These are phyloP conservation scores for Pilaira anomala DNA, from an alignment of 192 early-diverging fungal species.

Conservation along the genomic window DNA sequence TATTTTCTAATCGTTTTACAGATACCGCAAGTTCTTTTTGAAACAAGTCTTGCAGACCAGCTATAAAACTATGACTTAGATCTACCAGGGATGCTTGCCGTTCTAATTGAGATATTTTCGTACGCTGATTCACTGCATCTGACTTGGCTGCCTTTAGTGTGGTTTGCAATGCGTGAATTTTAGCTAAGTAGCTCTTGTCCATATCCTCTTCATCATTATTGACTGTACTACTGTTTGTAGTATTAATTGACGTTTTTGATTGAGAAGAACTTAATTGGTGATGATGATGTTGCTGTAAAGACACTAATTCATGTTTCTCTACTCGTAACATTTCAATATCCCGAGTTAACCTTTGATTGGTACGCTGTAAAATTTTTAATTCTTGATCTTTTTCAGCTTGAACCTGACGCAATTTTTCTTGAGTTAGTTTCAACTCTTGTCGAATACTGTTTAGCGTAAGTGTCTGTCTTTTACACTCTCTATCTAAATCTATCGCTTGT, in stretches of 20 bases:
- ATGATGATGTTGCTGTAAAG: not conserved
- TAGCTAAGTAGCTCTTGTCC: not conserved
- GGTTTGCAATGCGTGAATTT: not conserved
- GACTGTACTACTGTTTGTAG: too few relatives aligned
- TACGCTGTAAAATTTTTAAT: not conserved
- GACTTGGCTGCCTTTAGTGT: not conserved
- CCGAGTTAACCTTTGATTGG: not conserved
- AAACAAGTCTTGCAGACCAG: too few relatives aligned
- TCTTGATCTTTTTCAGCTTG: constrained; percentile 1
- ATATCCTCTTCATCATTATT: not conserved
- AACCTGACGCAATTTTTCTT: not conserved
- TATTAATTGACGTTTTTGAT: too few relatives aligned
- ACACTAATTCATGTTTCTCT: not conserved
- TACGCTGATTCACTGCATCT: not conserved
- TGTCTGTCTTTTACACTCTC: constrained; percentile 8
- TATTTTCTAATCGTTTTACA: too few relatives aligned
- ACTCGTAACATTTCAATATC: not conserved
- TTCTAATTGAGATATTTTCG: constrained; percentile 5
- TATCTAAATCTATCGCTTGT: constrained; percentile 9
- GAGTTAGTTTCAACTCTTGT: not conserved
- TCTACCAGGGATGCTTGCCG: not conserved
- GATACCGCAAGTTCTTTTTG: too few relatives aligned
- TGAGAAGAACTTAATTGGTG: too few relatives aligned
- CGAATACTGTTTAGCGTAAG: not conserved
- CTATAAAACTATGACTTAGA: too few relatives aligned